Conservation (phyloP, 805 yeast species). For the Wickerhamiella kurtzmanii region DNA sequence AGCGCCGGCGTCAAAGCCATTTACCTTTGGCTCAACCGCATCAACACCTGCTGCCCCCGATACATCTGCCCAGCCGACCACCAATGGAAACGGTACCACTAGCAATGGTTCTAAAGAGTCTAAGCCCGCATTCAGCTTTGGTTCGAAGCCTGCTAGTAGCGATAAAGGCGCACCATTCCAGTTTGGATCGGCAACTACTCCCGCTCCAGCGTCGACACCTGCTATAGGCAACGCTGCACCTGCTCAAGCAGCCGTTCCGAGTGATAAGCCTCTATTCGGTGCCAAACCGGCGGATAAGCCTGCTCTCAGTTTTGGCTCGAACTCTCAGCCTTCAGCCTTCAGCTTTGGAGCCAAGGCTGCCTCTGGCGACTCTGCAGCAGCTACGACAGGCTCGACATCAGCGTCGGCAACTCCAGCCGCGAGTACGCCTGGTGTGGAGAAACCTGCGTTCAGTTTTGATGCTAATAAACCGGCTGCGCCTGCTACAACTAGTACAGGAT, state of each 20-base stretch:
- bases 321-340: neutral
- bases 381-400: neutral
- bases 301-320: constrained; percentile 3
- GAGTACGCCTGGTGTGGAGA: neutral
- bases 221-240: neutral
- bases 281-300: constrained; percentile 3
- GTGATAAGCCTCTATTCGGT: constrained; percentile 4
- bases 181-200: neutral
- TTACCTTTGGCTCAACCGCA: no score
- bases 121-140: neutral
- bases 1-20: no score
- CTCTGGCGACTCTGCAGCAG: neutral
- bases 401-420: neutral
- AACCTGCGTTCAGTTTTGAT: constrained; percentile 5
- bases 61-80: no score
- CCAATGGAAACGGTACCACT: no score
- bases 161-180: no score
- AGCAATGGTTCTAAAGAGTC: no score
- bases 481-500: neutral
- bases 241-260: neutral
- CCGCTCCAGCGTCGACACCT: neutral
- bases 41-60: no score
- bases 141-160: neutral
- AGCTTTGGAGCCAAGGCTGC: neutral
- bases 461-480: neutral